Evolutionary conservation across 345 rosid species (phyloP).

Genomic region (Pistacia integerrima): DNA sequence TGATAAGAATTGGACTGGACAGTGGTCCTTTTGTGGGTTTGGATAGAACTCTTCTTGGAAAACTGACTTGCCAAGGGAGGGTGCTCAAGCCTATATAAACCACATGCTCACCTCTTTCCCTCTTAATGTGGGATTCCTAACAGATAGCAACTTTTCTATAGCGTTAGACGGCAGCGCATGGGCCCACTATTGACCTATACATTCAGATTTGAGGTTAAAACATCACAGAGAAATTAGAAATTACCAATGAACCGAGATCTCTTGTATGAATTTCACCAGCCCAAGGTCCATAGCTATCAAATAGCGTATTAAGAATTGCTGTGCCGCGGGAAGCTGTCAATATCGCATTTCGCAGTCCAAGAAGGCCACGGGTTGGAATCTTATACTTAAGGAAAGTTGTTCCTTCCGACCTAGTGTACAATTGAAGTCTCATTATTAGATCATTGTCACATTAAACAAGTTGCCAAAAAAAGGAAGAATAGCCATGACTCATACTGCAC

Average conservation of each 20-base stretch:
- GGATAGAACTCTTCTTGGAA: too few species aligned
- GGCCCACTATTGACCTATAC: constrained; percentile 13
- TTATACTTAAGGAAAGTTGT: constrained; percentile 75
- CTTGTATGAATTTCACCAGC: constrained; percentile 88
- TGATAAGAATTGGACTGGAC: too few species aligned
- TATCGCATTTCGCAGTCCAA: constrained; percentile 94
- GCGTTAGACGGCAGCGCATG: neutral
- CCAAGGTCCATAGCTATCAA: constrained; percentile 91
- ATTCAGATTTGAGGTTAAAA: constrained; percentile 7
- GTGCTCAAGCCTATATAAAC: too few species aligned
- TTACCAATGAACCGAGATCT: constrained; percentile 95
- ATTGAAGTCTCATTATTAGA: constrained; percentile 6
- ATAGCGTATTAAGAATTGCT: constrained; percentile 86
- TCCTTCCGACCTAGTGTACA: constrained; percentile 72
- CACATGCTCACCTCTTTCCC: neutral
- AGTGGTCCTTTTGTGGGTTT: too few species aligned
- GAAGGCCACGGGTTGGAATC: constrained; percentile 98
- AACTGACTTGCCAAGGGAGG: too few species aligned
- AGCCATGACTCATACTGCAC: neutral
- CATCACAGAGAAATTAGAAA: constrained; percentile 19
- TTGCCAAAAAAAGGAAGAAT: constrained; percentile 9
- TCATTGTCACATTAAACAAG: neutral
- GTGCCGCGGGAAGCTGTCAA: constrained; percentile 98
- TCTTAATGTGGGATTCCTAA: too few species aligned
- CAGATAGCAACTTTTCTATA: neutral